Percentiles rank a stretch among this genome's conserved stretches.
Evolutionary conservation across 2,329 filamentous ascomycete species (phyloP).

Genomic region (Penicillium sp.): DNA sequence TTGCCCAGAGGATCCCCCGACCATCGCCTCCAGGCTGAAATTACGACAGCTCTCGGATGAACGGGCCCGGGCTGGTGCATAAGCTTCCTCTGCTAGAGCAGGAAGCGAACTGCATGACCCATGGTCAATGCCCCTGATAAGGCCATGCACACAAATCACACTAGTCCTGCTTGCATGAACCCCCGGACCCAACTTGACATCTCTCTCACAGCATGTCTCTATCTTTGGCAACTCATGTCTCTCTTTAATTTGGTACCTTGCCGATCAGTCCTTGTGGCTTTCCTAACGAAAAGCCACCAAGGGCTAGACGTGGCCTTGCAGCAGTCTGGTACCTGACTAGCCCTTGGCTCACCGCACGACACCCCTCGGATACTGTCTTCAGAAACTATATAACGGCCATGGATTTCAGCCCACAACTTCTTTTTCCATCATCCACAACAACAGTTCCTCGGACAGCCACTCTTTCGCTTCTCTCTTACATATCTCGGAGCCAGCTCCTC

Average conservation of each 20-base stretch:
- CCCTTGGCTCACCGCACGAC: conserved; percentile 15
- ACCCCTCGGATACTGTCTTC: conserved; percentile 6
- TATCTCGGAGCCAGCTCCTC: conserved; percentile 5
- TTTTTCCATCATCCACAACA: conserved; percentile 16
- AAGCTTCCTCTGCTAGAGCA: conserved; percentile 10
- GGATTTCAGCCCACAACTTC: not conserved
- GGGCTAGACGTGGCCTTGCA: conserved; percentile 26
- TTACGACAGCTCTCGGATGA: conserved; percentile 8
- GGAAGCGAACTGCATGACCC: not conserved
- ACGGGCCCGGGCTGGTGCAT: conserved; percentile 15
- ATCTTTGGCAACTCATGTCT: conserved; percentile 6
- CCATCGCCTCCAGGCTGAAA: not conserved
- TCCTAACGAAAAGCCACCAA: conserved; percentile 15
- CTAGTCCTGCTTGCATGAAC: not conserved
- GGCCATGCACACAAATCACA: conserved; percentile 7
- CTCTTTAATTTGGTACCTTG: conserved; percentile 17
- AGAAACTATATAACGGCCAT: conserved; percentile 23
- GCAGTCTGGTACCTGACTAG: conserved; percentile 15
- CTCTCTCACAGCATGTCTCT: conserved; percentile 13
- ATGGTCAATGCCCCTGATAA: not conserved
- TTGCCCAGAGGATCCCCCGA: conserved; percentile 4
- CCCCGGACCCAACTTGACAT: conserved; percentile 10
- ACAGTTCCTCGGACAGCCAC: conserved; percentile 21
- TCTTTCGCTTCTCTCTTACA: conserved; percentile 13
- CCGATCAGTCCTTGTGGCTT: conserved; percentile 22